Base-by-base conservation (phyloP, 75 land plant species). In the Ceratopteris richardii region DNA sequence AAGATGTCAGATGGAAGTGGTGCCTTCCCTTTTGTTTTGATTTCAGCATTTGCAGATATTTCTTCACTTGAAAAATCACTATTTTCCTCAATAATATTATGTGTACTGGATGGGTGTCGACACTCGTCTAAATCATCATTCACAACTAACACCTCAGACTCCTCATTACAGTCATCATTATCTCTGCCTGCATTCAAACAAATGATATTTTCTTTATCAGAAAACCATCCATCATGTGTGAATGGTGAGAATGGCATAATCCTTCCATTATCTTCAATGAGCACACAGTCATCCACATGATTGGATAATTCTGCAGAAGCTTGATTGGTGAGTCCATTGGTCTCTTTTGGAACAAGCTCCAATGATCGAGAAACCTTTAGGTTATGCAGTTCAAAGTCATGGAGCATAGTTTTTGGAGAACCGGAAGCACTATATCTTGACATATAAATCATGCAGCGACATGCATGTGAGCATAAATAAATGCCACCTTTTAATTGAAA, bases 361-460 rank as follows among this genome's bases (percentile, higher is more conserved):
- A 60, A 22, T 23, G 40, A 28, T 17, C 31, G 44, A 29, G 25
- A 33, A 33, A 33, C 30, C 26, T 66, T 67, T 21, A 29, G 37
- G 28, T 26, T 59, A 59, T n/a, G 47, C 12, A 55, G 52, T 31
- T 46, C 19, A 21, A 24, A 43, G 54, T 56, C 47, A 31, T 24
- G n/a, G 48, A 29, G 18, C 24, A 19, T 2, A 13, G 7, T 23
- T 19, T 24, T 26, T 52, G 28, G 28, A 14, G 59, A 19, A 36
- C 25, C 52, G 20, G 68, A 28, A 58, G 56, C 24, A 29, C 56
- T 60, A 67, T 65, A 53, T 17, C 51, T 65, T 23, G 80, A 56
- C 82, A 79, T 79, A 46, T 62, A 44, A 30, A 69, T 20, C 60
- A 82, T 56, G 63, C 86, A 83, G 18, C 61, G 51, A 58, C 67